These are phyloP conservation scores for Monocercomonoides exilis DNA, from an alignment of 78 protist species.

Conservation along the genomic window DNA sequence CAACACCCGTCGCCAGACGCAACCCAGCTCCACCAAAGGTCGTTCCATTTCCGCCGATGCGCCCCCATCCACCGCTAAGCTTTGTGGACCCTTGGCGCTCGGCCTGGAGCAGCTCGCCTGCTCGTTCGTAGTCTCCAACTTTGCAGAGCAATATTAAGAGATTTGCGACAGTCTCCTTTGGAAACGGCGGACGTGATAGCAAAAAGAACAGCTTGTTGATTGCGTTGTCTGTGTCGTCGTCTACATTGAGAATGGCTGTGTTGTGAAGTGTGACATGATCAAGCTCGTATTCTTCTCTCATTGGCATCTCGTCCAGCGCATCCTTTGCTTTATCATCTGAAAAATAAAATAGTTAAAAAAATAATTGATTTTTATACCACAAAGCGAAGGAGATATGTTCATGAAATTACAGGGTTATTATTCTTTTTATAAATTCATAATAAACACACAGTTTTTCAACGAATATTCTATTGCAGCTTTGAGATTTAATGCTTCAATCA, in stretches of 20 bases:
- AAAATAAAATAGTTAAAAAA: too few species aligned
- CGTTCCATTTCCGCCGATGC: neutral
- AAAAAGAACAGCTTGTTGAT: conserved; percentile 58
- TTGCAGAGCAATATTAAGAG: conserved; percentile 65
- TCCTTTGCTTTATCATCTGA: conserved; percentile 45
- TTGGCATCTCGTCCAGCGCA: conserved; percentile 68
- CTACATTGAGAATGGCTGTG: conserved; percentile 64
- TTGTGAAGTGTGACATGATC: conserved; percentile 77
- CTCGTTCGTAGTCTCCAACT: conserved; percentile 38
- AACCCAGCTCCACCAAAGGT: too few species aligned
- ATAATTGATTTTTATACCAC: neutral
- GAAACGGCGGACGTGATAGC: conserved; percentile 56
- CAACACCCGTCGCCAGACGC: too few species aligned
- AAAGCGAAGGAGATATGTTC: too few species aligned
- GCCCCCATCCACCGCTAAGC: neutral
- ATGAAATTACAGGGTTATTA: too few species aligned
- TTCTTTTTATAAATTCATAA: neutral
- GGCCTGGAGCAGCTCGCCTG: neutral
- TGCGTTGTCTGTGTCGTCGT: conserved; percentile 46
- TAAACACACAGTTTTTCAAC: conserved; percentile 26
- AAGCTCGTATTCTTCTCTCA: conserved; percentile 59
- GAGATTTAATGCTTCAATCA: conserved; percentile 76
- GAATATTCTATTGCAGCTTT: conserved; percentile 66
- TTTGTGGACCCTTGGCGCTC: neutral
- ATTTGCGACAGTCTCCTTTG: conserved; percentile 69